Percentiles rank a stretch among this genome's conserved stretches.
These are phyloP conservation scores for Jaapia argillacea DNA, from an alignment of 768 basidiomycete genomes.

Conservation along the genomic window DNA sequence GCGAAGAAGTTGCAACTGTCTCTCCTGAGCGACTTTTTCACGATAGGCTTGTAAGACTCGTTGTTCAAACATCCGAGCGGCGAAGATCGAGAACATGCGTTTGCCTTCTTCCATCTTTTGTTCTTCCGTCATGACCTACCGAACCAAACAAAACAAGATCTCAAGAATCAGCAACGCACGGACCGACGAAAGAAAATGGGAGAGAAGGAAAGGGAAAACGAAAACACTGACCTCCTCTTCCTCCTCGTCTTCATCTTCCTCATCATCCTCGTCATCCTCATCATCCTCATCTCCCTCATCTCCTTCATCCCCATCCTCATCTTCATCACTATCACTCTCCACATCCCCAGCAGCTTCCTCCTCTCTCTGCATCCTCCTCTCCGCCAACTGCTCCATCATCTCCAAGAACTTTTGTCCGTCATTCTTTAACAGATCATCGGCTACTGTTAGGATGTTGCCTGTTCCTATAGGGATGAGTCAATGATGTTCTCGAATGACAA, in stretches of 20 bases:
- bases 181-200: too few species aligned
- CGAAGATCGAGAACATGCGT: conserved; percentile 99
- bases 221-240: conserved; percentile 7
- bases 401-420: conserved; percentile 98
- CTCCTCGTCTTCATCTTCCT: conserved; percentile 40
- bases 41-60: conserved; percentile 94
- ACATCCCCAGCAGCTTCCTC: conserved; percentile 44
- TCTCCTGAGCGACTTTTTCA: conserved; percentile 93
- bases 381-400: conserved; percentile 99
- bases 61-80: conserved; percentile 99
- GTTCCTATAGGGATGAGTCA: conserved; percentile 60
- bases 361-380: conserved; percentile 87
- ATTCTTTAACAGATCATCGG: conserved; percentile 96
- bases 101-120: conserved; percentile 99
- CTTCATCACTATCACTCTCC: conserved; percentile 37
- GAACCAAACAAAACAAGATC: too few species aligned
- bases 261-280: conserved; percentile 41
- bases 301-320: conserved; percentile 38
- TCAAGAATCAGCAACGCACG: too few species aligned
- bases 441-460: conserved; percentile 95
- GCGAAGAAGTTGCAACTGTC: conserved; percentile 84
- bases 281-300: conserved; percentile 41
- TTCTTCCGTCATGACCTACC: conserved; percentile 80
- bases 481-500: conserved; percentile 15
- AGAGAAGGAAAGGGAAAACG: neutral